A percentile compares a stretch with the other conserved stretches of the same genome.
phyloP scores from a whole-genome alignment of 768 basidiomycete genomes.

The Pleurotus djamor region DNA sequence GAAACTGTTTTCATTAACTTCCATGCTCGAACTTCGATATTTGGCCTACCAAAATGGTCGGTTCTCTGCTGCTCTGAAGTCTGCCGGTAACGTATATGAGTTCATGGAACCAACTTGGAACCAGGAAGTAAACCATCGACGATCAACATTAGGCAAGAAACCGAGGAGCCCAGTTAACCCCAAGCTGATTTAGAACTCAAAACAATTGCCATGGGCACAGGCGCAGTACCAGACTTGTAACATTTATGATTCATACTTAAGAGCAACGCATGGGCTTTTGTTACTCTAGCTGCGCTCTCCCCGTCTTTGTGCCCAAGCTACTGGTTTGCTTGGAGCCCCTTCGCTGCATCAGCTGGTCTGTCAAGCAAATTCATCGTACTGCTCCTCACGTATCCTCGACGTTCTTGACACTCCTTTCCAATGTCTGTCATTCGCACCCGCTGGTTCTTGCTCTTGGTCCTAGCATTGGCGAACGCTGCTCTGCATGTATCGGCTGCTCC shows the following conservation, averaged over 20 bases:
- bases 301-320: conserved; percentile 3
- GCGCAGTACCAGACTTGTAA: conserved; percentile 1
- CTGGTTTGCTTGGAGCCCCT: conserved; percentile 8
- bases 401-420: background rate
- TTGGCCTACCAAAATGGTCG: too few species aligned
- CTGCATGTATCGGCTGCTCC: conserved; percentile 1
- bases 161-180: background rate
- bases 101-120: background rate
- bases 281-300: conserved; percentile 6
- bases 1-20: too few species aligned
- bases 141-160: too few species aligned
- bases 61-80: too few species aligned
- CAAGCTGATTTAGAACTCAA: background rate
- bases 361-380: background rate
- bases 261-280: background rate
- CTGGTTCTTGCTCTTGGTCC: background rate
- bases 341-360: conserved; percentile 8
- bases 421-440: conserved; percentile 3
- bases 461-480: conserved; percentile 1
- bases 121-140: background rate
- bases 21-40: too few species aligned
- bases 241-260: conserved; percentile 1
- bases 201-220: conserved; percentile 1
- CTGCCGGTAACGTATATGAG: too few species aligned
- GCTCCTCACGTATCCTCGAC: too few species aligned